Base-by-base conservation (phyloP, 208 protist species). In the Trypanosoma avium region DNA sequence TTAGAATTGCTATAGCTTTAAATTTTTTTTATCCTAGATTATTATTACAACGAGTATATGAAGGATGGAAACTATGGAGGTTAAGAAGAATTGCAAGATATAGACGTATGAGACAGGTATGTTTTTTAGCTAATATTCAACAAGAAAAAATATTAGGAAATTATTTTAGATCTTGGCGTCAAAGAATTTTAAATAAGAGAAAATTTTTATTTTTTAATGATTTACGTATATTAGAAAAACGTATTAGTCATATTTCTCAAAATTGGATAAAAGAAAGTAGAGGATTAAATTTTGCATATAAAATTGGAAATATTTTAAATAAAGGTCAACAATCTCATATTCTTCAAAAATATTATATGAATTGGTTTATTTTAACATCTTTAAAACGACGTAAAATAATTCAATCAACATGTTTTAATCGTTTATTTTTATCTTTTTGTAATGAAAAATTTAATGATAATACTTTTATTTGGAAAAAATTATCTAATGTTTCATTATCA, bases 361-460 rank as follows among this genome's bases (percentile, higher is more conserved):
- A 35, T n/a, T 71, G 65, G 65, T 17, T 52, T 26, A n/a, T 10
- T 32, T n/a, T 35, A 29, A 27, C 27, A 45, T 30, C 15, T 40
- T 35, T 38, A 13, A 30, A 24, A 13, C 30, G 48, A 17, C 42
- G 29, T 30, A 26, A 19, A 29, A 8, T 49, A 5, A 24, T 24
- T 8, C 48, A 48, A 15, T 46, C 56, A n/a, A 46, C 75, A 12
- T 62, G 75, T 19, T 83, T 78, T 63, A 85, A 85, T 67, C 61
- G 56, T 26, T 61, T 90, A 13, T 70, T 85, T 19, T 70, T 90
- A 21, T 79, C 77, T 19, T 77, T 81, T 61, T 79, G 68, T 48
- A 68, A 64, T 43, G 30, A 48, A 27, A 50, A 55, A 35, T 52
- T 79, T 48, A 50, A 46, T 19, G 70, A 61, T 50, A n/a, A 35